phyloP scores from a whole-genome alignment of 495 filamentous ascomycete genomes.

The Hyaloscypha variabilis region DNA sequence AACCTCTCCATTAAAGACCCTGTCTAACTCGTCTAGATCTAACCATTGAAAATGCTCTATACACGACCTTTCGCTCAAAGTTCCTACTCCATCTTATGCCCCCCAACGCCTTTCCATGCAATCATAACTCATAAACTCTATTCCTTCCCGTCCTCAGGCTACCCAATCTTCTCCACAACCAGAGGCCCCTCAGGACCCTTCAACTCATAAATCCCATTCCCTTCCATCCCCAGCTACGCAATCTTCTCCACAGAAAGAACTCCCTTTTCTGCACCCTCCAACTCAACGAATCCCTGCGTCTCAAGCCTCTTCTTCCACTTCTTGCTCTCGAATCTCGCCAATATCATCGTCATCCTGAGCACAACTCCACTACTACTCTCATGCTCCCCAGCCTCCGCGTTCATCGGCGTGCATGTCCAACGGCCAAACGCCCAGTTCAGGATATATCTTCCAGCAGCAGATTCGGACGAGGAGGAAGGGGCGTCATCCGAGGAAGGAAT shows the following conservation, averaged over 20 bases:
- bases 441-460: constrained; percentile 61
- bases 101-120: no score
- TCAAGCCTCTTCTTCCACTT: constrained; percentile 91
- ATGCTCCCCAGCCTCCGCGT: constrained; percentile 45
- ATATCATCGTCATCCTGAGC: constrained; percentile 80
- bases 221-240: no score
- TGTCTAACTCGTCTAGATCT: no score
- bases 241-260: constrained; percentile 48
- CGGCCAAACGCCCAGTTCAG: constrained; percentile 98
- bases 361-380: constrained; percentile 49
- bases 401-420: constrained; percentile 76
- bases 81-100: no score
- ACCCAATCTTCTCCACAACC: no score
- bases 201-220: no score
- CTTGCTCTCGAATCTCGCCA: constrained; percentile 79
- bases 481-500: constrained; percentile 51
- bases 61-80: no score
- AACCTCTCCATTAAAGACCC: no score
- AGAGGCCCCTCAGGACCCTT: no score
- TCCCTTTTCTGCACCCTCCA: constrained; percentile 43
- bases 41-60: no score
- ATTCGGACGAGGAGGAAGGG: constrained; percentile 46
- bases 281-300: constrained; percentile 56
- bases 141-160: no score
- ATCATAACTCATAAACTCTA: no score